A percentile compares a stretch with the other conserved stretches of the same genome.
These are phyloP conservation scores for Gillenia trifoliata DNA, from an alignment of 306 rosid genomes.

Conservation along the genomic window DNA sequence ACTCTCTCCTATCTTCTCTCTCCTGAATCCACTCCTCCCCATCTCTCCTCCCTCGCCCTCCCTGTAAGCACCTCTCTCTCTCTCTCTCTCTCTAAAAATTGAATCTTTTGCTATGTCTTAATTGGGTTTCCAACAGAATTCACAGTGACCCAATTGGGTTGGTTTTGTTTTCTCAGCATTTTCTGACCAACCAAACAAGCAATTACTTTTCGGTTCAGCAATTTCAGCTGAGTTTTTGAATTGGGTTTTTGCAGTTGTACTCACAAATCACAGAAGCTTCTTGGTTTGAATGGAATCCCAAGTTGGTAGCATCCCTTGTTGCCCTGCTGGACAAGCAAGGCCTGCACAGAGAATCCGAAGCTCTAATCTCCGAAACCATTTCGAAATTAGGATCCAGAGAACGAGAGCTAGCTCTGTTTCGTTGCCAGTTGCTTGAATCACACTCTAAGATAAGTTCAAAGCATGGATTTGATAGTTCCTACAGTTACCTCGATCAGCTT, in stretches of 20 bases:
- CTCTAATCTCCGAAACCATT: conserved; percentile 42
- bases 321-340: conserved; percentile 61
- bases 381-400: conserved; percentile 35
- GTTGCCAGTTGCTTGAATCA: conserved; percentile 52
- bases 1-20: conserved; percentile 71
- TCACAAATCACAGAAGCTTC: conserved; percentile 44
- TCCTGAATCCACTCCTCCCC: conserved; percentile 39
- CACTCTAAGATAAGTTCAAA: conserved; percentile 50
- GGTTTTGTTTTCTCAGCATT: not conserved
- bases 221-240: not conserved
- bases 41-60: conserved; percentile 53
- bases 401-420: conserved; percentile 57
- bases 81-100: not conserved
- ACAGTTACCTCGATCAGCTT: conserved; percentile 31
- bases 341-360: conserved; percentile 26
- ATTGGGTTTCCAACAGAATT: not conserved
- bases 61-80: conserved; percentile 31
- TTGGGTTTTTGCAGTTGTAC: conserved; percentile 47
- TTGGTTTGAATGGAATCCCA: conserved; percentile 73
- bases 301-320: conserved; percentile 54
- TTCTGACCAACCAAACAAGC: not conserved
- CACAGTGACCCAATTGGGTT: not conserved
- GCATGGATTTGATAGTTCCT: conserved; percentile 49
- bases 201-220: not conserved
- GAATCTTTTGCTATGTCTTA: not conserved